Conservation (phyloP, 805 yeast genomes). For the Metschnikowia hibisci region DNA sequence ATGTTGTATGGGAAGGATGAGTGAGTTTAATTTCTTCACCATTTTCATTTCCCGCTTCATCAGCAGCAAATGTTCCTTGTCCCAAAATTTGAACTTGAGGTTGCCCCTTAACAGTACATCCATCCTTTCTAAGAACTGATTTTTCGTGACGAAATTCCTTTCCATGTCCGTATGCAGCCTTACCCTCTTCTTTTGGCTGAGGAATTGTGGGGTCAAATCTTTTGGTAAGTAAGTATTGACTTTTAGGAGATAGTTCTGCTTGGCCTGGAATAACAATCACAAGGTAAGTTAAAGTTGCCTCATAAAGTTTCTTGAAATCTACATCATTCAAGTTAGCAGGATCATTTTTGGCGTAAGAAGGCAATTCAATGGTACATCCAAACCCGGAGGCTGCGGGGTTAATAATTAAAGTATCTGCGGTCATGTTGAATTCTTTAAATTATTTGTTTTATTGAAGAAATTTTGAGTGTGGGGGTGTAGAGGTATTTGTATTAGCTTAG, state of each 20-base stretch:
- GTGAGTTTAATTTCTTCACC: slow-evolving; percentile 61
- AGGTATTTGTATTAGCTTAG: neutral
- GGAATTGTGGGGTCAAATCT: slow-evolving; percentile 70
- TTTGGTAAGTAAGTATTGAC: slow-evolving; percentile 73
- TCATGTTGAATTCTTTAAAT: neutral
- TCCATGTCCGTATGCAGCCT: slow-evolving; percentile 78
- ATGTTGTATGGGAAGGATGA: slow-evolving; percentile 80
- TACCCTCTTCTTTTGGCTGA: slow-evolving; percentile 33
- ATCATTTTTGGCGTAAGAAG: slow-evolving; percentile 61
- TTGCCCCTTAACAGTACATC: slow-evolving; percentile 70
- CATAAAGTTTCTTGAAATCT: slow-evolving; percentile 59
- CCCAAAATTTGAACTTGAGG: slow-evolving; percentile 92
- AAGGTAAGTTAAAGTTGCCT: slow-evolving; percentile 63
- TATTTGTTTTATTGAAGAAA: neutral
- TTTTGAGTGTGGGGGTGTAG: neutral
- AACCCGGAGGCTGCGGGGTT: slow-evolving; percentile 28
- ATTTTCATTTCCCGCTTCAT: slow-evolving; percentile 52
- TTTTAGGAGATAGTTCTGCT: slow-evolving; percentile 61
- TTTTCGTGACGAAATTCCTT: slow-evolving; percentile 53
- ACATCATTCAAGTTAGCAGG: slow-evolving; percentile 63
- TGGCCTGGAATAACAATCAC: slow-evolving; percentile 76
- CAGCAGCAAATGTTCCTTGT: slow-evolving; percentile 64
- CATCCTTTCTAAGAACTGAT: slow-evolving; percentile 75
- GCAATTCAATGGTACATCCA: slow-evolving; percentile 67
- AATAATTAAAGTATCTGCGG: slow-evolving; percentile 8